Conservation (phyloP, 345 rosid genomes). For the Rhizophora mangle region DNA sequence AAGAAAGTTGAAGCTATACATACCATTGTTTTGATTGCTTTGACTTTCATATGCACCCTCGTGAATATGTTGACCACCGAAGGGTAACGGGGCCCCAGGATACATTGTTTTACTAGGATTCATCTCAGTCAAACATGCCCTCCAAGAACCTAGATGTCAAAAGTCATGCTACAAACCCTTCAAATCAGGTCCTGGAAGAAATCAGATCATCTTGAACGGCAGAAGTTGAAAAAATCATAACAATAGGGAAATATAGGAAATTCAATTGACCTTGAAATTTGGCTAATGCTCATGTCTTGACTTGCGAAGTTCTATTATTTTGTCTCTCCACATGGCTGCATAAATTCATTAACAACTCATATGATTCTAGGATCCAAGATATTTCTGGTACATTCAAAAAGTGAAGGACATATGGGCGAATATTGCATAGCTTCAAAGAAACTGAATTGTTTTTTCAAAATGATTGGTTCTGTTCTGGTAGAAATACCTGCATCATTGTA, state of each 20-base stretch:
- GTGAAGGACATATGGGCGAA: neutral
- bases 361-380: neutral
- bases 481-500: slow-evolving; percentile 78
- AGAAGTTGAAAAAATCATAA: neutral
- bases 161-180: neutral
- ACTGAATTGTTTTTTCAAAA: neutral
- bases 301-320: slow-evolving; percentile 55
- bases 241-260: neutral
- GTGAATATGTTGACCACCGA: neutral
- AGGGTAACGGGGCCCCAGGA: neutral
- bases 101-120: neutral
- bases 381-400: neutral
- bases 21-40: slow-evolving; percentile 6
- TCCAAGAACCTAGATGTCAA: slow-evolving; percentile 1
- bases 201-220: neutral
- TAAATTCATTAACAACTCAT: slow-evolving; percentile 8
- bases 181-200: neutral
- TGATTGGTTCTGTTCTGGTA: neutral
- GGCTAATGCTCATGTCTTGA: slow-evolving; percentile 33
- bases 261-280: slow-evolving; percentile 11
- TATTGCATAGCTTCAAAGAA: neutral
- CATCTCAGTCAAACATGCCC: neutral
- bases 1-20: slow-evolving; percentile 4
- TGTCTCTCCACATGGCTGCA: slow-evolving; percentile 79
- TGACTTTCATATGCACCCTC: neutral